Conservation (phyloP, 2,329 filamentous ascomycete genomes). For the Dissoconium aciculare region DNA sequence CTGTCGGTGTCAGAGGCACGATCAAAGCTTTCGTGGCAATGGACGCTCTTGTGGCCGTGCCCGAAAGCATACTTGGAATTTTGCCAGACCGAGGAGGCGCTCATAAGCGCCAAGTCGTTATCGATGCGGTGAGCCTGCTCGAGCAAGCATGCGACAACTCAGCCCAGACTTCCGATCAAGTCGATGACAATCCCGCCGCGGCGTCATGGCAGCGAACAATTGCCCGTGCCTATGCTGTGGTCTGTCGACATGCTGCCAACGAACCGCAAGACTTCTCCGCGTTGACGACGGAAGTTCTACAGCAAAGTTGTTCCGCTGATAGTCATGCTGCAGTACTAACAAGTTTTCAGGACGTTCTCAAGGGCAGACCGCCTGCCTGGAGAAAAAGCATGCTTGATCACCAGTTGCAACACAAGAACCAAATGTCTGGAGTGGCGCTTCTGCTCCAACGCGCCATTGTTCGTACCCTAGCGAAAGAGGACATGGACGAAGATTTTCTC, state of each 20-base stretch:
- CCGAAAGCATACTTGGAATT: too few relatives aligned
- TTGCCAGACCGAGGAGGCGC: too few relatives aligned
- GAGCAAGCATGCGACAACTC: too few relatives aligned
- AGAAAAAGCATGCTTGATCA: neutral
- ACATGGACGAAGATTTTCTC: neutral
- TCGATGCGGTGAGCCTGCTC: too few relatives aligned
- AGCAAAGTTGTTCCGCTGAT: neutral
- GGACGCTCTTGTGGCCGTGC: too few relatives aligned
- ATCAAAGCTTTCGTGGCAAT: too few relatives aligned
- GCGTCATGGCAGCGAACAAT: too few relatives aligned
- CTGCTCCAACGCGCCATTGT: constrained; percentile 3
- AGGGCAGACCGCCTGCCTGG: neutral
- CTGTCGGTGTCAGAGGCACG: too few relatives aligned
- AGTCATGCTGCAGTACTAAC: constrained; percentile 2
- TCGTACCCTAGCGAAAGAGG: constrained; percentile 2
- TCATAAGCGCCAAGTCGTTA: too few relatives aligned
- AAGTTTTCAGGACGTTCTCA: constrained; percentile 3
- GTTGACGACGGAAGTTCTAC: neutral
- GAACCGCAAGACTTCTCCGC: neutral
- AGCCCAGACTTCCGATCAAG: too few relatives aligned
- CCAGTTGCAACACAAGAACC: neutral
- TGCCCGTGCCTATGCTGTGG: neutral
- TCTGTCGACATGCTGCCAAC: neutral
- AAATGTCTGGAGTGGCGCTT: neutral
- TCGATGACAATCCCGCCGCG: too few relatives aligned